Percentiles rank a stretch among this genome's conserved stretches.
Evolutionary conservation across 2,329 filamentous ascomycete species (phyloP).

Genomic region (Pezicula neosporulosa): DNA sequence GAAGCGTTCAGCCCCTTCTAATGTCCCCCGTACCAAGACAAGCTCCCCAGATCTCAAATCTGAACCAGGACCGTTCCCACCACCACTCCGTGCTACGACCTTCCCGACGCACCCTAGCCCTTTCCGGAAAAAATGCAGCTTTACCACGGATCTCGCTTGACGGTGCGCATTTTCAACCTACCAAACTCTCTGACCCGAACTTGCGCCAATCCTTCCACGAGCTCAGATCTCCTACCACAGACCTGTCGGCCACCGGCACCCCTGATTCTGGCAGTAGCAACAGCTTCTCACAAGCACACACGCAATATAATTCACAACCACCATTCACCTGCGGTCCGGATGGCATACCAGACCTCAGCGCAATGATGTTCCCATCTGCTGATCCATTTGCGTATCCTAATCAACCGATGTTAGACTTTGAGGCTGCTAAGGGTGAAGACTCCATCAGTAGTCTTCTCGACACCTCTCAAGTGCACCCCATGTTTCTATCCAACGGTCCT

Average conservation of each 20-base stretch:
- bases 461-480: constrained; percentile 7
- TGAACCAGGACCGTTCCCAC: not conserved
- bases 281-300: constrained; percentile 11
- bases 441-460: constrained; percentile 7
- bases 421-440: constrained; percentile 31
- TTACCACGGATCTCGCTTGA: constrained; percentile 25
- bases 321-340: constrained; percentile 28
- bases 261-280: constrained; percentile 17
- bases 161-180: constrained; percentile 17
- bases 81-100: constrained; percentile 16
- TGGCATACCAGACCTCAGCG: constrained; percentile 63
- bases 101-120: constrained; percentile 25
- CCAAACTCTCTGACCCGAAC: constrained; percentile 21
- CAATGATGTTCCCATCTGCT: constrained; percentile 76
- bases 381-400: constrained; percentile 80
- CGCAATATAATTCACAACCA: constrained; percentile 21
- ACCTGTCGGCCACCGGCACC: constrained; percentile 22
- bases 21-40: constrained; percentile 29
- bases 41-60: constrained; percentile 13
- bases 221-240: constrained; percentile 16
- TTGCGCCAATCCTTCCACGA: constrained; percentile 24
- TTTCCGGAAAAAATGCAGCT: constrained; percentile 12
- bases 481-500: constrained; percentile 25
- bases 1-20: constrained; percentile 52
- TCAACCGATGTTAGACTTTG: constrained; percentile 65